Evolutionary conservation across 2,329 filamentous ascomycete genomes (phyloP).

Genomic region (Claviceps citrina): DNA sequence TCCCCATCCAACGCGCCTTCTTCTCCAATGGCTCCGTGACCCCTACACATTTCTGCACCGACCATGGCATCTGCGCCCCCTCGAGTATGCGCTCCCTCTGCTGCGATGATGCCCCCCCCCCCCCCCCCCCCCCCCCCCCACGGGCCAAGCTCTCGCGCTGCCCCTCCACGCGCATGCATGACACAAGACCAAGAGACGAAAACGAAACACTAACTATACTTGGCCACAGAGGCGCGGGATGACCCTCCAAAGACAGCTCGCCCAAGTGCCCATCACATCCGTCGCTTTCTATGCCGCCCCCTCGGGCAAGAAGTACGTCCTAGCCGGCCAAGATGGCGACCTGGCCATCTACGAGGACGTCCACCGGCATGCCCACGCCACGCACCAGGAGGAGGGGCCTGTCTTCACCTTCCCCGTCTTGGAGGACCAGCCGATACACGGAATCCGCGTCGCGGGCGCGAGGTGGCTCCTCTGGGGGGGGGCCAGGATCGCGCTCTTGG

Average conservation of each 20-base stretch:
- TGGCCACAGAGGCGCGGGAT: not conserved
- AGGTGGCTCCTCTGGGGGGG: constrained; percentile 54
- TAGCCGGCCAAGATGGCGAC: constrained; percentile 45
- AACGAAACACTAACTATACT: not conserved
- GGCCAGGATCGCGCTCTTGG: constrained; percentile 32
- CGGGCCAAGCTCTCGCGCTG: not conserved
- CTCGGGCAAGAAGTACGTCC: constrained; percentile 24
- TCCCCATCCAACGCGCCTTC: no score
- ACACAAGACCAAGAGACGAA: not conserved
- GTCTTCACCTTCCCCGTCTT: constrained; percentile 40
- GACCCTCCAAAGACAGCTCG: constrained; percentile 20
- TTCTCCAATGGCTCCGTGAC: constrained; percentile 3
- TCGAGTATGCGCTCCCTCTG: not conserved
- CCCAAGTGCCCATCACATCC: constrained; percentile 43
- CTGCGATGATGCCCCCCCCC: not conserved
- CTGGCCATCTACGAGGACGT: constrained; percentile 36
- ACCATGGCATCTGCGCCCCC: constrained; percentile 1
- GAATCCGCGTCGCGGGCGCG: constrained; percentile 35
- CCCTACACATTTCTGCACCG: not conserved
- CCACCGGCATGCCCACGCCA: constrained; percentile 2
- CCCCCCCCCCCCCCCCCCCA: no score
- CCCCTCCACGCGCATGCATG: not conserved
- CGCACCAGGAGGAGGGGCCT: constrained; percentile 12
- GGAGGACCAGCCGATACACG: constrained; percentile 55
- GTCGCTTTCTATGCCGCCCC: constrained; percentile 33